These are phyloP conservation scores for Raphanus raphanistrum DNA, from an alignment of 345 rosid species.

Conservation along the genomic window DNA sequence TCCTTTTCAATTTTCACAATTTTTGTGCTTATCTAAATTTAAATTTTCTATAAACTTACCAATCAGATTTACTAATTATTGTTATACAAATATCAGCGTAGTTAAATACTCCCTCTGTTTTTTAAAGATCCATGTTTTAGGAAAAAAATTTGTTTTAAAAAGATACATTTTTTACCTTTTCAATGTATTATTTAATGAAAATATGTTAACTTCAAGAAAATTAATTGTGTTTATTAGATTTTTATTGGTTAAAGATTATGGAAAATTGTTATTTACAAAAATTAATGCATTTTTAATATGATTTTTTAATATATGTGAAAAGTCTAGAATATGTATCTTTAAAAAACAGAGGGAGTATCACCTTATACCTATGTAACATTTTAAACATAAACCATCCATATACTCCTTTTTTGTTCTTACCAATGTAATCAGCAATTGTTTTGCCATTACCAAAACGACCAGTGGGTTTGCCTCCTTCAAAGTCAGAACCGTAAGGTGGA, in stretches of 20 bases:
- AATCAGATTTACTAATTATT: no score
- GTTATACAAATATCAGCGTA: not conserved
- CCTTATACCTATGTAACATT: not conserved
- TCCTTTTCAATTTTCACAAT: not conserved
- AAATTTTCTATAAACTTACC: not conserved
- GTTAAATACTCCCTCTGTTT: not conserved
- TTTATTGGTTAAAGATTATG: no score
- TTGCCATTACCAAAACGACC: slow-evolving; percentile 58
- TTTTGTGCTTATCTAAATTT: not conserved
- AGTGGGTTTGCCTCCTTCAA: slow-evolving; percentile 46
- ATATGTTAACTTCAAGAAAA: no score
- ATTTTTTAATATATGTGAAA: no score
- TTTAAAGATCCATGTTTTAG: no score
- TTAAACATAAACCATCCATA: not conserved
- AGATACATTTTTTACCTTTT: no score
- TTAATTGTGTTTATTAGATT: no score
- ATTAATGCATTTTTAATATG: no score
- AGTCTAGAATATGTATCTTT: no score
- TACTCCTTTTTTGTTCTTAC: slow-evolving; percentile 24
- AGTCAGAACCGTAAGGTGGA: slow-evolving; percentile 63
- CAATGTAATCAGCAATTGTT: slow-evolving; percentile 45
- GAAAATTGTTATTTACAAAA: no score
- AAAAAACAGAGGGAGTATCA: not conserved
- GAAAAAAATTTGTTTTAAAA: no score
- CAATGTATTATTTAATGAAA: no score